phyloP scores from a whole-genome alignment of 2,329 filamentous ascomycete genomes.

The Paecilomyces fulvus region DNA sequence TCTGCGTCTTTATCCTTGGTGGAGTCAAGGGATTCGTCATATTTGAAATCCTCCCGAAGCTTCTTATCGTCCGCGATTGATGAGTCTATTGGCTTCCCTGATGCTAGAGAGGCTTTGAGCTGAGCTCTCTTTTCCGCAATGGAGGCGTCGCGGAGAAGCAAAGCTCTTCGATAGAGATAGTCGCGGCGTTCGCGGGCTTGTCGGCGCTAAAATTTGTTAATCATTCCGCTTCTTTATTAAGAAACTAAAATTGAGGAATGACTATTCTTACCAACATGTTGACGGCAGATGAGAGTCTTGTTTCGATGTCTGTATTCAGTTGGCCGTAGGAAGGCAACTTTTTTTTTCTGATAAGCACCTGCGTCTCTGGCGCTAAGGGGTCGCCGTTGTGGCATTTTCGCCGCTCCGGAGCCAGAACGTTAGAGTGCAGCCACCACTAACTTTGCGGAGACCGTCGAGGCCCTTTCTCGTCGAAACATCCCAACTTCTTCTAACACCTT shows the following conservation, averaged over 20 bases:
- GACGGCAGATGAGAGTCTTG: not conserved
- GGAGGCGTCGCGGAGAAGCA: constrained; percentile 82
- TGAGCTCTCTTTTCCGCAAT: constrained; percentile 86
- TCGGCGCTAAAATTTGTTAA: constrained; percentile 44
- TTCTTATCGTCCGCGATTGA: constrained; percentile 77
- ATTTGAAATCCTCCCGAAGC: constrained; percentile 81
- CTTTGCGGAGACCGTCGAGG: constrained; percentile 5
- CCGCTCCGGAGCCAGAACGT: constrained; percentile 6
- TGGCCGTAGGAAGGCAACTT: constrained; percentile 21
- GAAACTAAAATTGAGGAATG: not conserved
- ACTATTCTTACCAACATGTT: not conserved
- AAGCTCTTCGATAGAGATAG: constrained; percentile 83
- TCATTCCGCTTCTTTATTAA: not conserved
- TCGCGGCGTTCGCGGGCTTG: constrained; percentile 73
- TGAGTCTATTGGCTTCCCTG: constrained; percentile 76
- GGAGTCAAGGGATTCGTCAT: constrained; percentile 70
- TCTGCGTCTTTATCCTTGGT: constrained; percentile 69
- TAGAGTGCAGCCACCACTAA: constrained; percentile 5
- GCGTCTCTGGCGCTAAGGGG: constrained; percentile 15
- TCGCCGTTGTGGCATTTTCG: constrained; percentile 24
- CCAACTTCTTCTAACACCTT: constrained; percentile 7
- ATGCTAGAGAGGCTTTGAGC: constrained; percentile 75
- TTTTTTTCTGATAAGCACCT: constrained; percentile 28
- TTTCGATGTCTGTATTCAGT: not conserved
- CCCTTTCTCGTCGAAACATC: constrained; percentile 7